Evolutionary conservation across 768 basidiomycete species (phyloP).

Genomic region (Mycena leptocephala): DNA sequence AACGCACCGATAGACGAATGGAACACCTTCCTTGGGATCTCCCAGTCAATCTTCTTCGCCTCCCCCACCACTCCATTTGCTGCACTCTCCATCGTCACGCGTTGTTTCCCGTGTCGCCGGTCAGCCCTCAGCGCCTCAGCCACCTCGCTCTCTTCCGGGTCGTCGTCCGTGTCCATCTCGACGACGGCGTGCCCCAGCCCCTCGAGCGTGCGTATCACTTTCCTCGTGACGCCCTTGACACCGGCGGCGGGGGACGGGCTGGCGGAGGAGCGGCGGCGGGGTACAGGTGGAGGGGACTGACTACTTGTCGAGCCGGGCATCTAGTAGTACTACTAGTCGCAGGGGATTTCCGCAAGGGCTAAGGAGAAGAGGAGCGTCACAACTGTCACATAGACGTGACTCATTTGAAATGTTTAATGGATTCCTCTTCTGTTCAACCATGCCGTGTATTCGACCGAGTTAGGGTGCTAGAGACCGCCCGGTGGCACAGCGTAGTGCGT

Average conservation of each 20-base stretch:
- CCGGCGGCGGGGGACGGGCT: conserved; percentile 52
- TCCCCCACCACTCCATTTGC: too few species aligned
- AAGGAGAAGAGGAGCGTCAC: background rate
- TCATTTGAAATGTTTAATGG: too few species aligned
- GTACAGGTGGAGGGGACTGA: conserved; percentile 6
- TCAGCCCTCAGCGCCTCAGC: conserved; percentile 45
- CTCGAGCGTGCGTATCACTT: conserved; percentile 65
- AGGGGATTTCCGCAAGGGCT: too few species aligned
- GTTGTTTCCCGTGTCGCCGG: conserved; percentile 36
- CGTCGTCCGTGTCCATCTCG: conserved; percentile 49
- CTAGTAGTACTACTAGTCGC: too few species aligned
- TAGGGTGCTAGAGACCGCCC: too few species aligned
- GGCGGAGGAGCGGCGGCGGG: conserved; percentile 17
- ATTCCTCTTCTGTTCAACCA: background rate
- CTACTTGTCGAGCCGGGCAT: background rate
- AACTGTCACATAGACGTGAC: background rate
- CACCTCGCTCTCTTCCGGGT: conserved; percentile 53
- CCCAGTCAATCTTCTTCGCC: conserved; percentile 79
- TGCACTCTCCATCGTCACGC: conserved; percentile 1
- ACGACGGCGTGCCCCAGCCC: conserved; percentile 58
- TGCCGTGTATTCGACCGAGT: too few species aligned
- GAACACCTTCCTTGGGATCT: conserved; percentile 90
- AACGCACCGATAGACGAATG: conserved; percentile 96
- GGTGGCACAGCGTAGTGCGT: too few species aligned
- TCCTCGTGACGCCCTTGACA: conserved; percentile 63